Evolutionary conservation across 2,329 filamentous ascomycete genomes (phyloP), one percentile per base, ranked within the genome.

Genomic region (Mollisia scopiformis): DNA sequence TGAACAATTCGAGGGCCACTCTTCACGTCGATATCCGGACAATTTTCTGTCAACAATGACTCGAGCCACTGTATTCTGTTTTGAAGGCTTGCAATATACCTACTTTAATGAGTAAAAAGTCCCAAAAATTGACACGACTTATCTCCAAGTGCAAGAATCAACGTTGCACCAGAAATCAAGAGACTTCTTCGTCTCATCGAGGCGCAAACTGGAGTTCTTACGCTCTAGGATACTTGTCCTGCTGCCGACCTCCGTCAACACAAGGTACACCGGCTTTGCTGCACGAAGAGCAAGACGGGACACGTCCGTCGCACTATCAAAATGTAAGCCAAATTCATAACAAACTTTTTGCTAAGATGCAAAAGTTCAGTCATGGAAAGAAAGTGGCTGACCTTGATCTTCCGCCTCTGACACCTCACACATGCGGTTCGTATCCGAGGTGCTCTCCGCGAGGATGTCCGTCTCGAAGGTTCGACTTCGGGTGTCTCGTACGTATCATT

Each of bases 41-140:
- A 80, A 53, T 73, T 73, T 27, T 74, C 68, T 13, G 71, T 71
- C 6, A 84, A 59, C 3, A 82, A 75, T 0, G 74, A 75, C 54
- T 84, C 81, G 0, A 83, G 69, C 80, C 80, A 83, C 31, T 70
- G 68, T 16, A 82, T 73, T 0, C 80, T 71, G 3, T 73, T 73
- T 53, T 77, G 77, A 27, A 82, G 67, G 30, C 71, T 76, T 3
- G 74, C 67, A 30, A 76, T 75, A 43, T 76, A 74, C 11, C 73
- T 76, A 27, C 46, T 3, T 16, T 19, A 31, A 21, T 50, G 5
- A 51, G 49, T 47, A n/a, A 1, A 47, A 19, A 8, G 39, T 43
- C n/a, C 39, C 2, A 41, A 21, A 7, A 21, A 1, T 21, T 8
- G 6, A 2, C 21, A 6, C n/a, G n/a, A 23, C 2, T 1, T 8